phyloP scores from a whole-genome alignment of 441 rosid genomes.

The Euphorbia neoarborescens region DNA sequence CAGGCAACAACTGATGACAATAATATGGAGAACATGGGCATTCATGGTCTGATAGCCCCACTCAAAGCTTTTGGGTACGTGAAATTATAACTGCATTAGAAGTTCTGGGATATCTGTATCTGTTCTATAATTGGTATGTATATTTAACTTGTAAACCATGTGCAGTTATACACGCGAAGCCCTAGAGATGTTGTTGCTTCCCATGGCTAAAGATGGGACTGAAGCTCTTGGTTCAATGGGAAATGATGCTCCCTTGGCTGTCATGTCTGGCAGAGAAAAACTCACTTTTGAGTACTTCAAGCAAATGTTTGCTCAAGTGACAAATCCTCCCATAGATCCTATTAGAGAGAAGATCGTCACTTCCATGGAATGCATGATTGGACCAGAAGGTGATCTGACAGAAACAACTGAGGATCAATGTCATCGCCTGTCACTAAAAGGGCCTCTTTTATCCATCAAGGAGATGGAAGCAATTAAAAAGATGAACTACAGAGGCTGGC shows the following conservation, averaged over 20 bases:
- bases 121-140: conserved; percentile 18
- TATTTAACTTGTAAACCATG: conserved; percentile 12
- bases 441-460: conserved; percentile 75
- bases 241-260: conserved; percentile 96
- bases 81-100: not conserved
- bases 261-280: conserved; percentile 89
- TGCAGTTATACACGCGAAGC: conserved; percentile 94
- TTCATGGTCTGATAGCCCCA: conserved; percentile 87
- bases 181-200: conserved; percentile 96
- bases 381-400: conserved; percentile 99
- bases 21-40: conserved; percentile 82
- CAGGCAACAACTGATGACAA: conserved; percentile 75
- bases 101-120: conserved; percentile 10
- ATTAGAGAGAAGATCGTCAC: conserved; percentile 99
- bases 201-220: conserved; percentile 95
- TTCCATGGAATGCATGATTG: conserved; percentile 99
- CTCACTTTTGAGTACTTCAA: conserved; percentile 93
- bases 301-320: conserved; percentile 99
- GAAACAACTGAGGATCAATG: conserved; percentile 98
- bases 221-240: conserved; percentile 99
- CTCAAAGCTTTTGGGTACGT: conserved; percentile 96
- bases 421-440: conserved; percentile 87
- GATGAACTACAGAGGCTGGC: conserved; percentile 92
- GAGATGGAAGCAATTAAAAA: conserved; percentile 87
- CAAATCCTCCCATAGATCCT: conserved; percentile 99